Evolutionary conservation across 1,139 yeast species (phyloP).

Genomic region (Wickerhamomyces sp.): DNA sequence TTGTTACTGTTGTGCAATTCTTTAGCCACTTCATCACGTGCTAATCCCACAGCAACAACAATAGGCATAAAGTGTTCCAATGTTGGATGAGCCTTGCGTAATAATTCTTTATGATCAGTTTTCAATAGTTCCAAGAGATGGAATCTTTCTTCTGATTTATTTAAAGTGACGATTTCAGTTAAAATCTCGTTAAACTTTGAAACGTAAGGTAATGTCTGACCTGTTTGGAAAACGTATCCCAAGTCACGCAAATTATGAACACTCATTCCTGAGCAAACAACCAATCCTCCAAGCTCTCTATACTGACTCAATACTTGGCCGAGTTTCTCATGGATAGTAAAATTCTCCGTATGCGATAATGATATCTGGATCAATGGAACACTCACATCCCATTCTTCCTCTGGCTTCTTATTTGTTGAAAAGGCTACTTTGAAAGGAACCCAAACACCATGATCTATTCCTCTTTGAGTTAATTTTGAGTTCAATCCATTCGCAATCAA

Average conservation of each 20-base stretch:
- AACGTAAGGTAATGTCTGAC: slow-evolving; percentile 40
- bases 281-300: slow-evolving; percentile 45
- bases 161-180: slow-evolving; percentile 29
- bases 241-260: slow-evolving; percentile 69
- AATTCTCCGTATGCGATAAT: slow-evolving; percentile 40
- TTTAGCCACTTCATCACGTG: slow-evolving; percentile 33
- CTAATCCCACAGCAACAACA: slow-evolving; percentile 62
- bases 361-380: slow-evolving; percentile 68
- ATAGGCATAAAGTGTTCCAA: slow-evolving; percentile 70
- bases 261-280: slow-evolving; percentile 71
- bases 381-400: slow-evolving; percentile 34
- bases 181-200: slow-evolving; percentile 45
- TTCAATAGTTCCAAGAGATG: slow-evolving; percentile 32
- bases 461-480: slow-evolving; percentile 43
- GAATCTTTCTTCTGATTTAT: slow-evolving; percentile 26
- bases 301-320: slow-evolving; percentile 52
- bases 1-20: slow-evolving; percentile 42
- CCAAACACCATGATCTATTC: slow-evolving; percentile 82
- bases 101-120: slow-evolving; percentile 29
- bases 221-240: slow-evolving; percentile 21
- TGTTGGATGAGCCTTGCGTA: slow-evolving; percentile 63
- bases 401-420: slow-evolving; percentile 32
- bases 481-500: slow-evolving; percentile 40
- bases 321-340: slow-evolving; percentile 44
- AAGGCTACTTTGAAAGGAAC: slow-evolving; percentile 74